These are phyloP conservation scores for Debaryomycetaceae sp. DNA, from an alignment of 1,139 yeast genomes.

Conservation along the genomic window DNA sequence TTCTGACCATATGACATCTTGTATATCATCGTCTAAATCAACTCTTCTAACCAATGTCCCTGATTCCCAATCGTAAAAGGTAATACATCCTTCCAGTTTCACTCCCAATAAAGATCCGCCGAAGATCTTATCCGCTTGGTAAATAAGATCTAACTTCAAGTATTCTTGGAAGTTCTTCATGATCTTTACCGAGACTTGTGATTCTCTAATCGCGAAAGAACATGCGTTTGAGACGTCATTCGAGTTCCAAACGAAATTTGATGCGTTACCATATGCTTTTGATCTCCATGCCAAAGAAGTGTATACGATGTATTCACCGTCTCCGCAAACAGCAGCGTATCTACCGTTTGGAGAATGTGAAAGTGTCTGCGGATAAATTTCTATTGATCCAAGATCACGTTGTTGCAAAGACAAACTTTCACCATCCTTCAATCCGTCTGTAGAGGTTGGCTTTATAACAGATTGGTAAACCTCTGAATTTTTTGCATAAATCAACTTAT, in stretches of 20 bases:
- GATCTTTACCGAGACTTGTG: constrained; percentile 60
- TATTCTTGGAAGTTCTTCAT: constrained; percentile 84
- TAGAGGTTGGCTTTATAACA: constrained; percentile 65
- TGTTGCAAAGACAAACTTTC: constrained; percentile 70
- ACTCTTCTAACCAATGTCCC: constrained; percentile 83
- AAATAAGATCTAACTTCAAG: constrained; percentile 60
- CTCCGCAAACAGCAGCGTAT: constrained; percentile 95
- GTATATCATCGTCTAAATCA: constrained; percentile 67
- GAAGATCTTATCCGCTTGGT: constrained; percentile 75
- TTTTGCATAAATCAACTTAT: constrained; percentile 86
- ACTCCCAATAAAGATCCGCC: constrained; percentile 86
- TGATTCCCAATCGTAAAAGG: constrained; percentile 91
- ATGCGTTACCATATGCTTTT: constrained; percentile 85
- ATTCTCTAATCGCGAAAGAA: constrained; percentile 78
- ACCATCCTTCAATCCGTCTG: constrained; percentile 73
- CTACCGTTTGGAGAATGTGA: constrained; percentile 96
- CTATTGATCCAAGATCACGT: constrained; percentile 89
- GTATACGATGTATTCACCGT: constrained; percentile 94
- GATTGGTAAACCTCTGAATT: constrained; percentile 88
- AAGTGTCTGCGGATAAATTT: constrained; percentile 84
- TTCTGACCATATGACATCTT: constrained; percentile 87
- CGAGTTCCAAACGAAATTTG: constrained; percentile 89
- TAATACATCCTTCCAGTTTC: constrained; percentile 74
- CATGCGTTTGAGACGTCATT: constrained; percentile 69
- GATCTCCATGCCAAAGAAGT: constrained; percentile 98